These are phyloP conservation scores for Hypoxylon perforatum DNA, from an alignment of 495 filamentous ascomycete species.

Conservation along the genomic window DNA sequence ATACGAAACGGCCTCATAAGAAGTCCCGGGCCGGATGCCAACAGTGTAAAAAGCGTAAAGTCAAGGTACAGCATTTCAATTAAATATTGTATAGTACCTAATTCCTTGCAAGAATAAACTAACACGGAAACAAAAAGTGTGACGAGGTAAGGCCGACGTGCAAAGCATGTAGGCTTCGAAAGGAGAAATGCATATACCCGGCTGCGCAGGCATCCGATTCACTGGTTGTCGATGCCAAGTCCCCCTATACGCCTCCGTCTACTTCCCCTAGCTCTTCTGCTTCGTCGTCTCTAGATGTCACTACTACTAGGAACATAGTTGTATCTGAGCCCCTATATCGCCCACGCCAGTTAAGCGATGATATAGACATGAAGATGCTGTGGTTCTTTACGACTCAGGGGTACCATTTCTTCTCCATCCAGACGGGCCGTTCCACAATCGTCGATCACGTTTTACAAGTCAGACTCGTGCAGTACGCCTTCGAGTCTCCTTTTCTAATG, in stretches of 20 bases:
- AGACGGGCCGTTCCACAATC: constrained; percentile 38
- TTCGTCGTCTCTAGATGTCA: constrained; percentile 11
- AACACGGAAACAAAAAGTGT: constrained; percentile 49
- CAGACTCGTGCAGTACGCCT: constrained; percentile 59
- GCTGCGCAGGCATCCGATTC: constrained; percentile 8
- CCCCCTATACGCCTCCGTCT: constrained; percentile 8
- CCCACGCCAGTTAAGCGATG: constrained; percentile 38
- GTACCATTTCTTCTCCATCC: constrained; percentile 52
- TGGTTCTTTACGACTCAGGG: constrained; percentile 55
- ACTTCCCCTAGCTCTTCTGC: constrained; percentile 24
- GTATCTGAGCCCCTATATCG: constrained; percentile 52
- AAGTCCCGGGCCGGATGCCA: constrained; percentile 62
- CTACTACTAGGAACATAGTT: constrained; percentile 26
- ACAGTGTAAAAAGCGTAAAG: constrained; percentile 61
- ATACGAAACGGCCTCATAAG: constrained; percentile 62
- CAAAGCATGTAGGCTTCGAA: constrained; percentile 55
- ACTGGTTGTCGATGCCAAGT: constrained; percentile 23
- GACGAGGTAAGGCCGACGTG: constrained; percentile 62
- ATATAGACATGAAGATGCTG: constrained; percentile 54
- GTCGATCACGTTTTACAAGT: constrained; percentile 54
- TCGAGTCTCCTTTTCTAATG: constrained; percentile 61
- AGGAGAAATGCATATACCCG: constrained; percentile 57
- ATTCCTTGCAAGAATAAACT: constrained; percentile 10
- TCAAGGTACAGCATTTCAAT: constrained; percentile 51
- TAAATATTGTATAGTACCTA: too few relatives aligned